phyloP scores from a whole-genome alignment of 2,329 filamentous ascomycete species.

The Metarhizium guizhouense region DNA sequence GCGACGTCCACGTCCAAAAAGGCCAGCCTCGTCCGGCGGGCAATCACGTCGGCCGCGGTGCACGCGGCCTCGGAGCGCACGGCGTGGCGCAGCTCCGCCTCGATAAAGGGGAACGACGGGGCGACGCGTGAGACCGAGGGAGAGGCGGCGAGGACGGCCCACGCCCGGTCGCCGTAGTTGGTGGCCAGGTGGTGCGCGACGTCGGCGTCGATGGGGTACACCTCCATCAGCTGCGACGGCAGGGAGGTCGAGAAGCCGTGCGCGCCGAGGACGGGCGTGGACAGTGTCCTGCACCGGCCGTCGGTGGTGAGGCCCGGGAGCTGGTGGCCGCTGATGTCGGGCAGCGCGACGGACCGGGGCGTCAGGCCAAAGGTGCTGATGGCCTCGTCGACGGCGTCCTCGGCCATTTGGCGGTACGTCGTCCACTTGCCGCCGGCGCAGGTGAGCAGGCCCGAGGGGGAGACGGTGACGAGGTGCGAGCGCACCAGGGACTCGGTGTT shows the following conservation, averaged over 20 bases:
- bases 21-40: constrained; percentile 62
- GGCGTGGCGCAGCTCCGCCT: constrained; percentile 65
- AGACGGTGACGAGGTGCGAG: constrained; percentile 71
- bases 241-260: constrained; percentile 51
- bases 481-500: constrained; percentile 78
- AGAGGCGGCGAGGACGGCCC: constrained; percentile 51
- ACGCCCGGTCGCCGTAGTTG: constrained; percentile 50
- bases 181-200: constrained; percentile 32
- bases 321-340: constrained; percentile 59
- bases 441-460: constrained; percentile 65
- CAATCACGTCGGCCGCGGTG: constrained; percentile 62
- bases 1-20: constrained; percentile 68
- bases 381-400: constrained; percentile 75
- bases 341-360: constrained; percentile 41
- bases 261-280: constrained; percentile 63
- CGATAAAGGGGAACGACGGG: constrained; percentile 60
- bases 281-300: constrained; percentile 66
- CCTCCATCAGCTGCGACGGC: constrained; percentile 27
- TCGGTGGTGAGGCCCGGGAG: constrained; percentile 40
- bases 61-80: constrained; percentile 65
- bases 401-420: constrained; percentile 81
- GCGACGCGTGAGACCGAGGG: constrained; percentile 49
- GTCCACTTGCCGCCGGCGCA: constrained; percentile 84
- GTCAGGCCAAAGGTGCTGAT: constrained; percentile 55
- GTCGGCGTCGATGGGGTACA: constrained; percentile 24